Conservation (phyloP, 495 filamentous ascomycete genomes). For the Hyaloscypha bicolor region DNA sequence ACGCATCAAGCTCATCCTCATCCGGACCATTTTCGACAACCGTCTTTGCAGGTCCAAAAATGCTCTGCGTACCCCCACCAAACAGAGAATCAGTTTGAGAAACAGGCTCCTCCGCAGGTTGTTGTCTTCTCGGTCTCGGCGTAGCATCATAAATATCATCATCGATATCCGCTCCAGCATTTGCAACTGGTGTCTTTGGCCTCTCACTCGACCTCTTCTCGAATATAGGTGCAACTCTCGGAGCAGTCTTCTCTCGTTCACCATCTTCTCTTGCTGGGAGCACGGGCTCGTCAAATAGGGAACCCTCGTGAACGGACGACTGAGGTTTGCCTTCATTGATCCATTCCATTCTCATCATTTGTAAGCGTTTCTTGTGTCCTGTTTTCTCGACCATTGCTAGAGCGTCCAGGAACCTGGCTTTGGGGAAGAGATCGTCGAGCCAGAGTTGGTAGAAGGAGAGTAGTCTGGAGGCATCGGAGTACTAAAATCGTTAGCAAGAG, state of each 20-base stretch:
- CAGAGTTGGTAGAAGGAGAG: slow-evolving; percentile 93
- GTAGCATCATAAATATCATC: slow-evolving; percentile 36
- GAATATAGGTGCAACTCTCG: slow-evolving; percentile 51
- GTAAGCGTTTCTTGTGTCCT: slow-evolving; percentile 81
- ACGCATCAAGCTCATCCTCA: slow-evolving; percentile 53
- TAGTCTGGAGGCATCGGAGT: slow-evolving; percentile 78
- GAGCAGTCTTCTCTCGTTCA: slow-evolving; percentile 37
- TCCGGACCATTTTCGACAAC: slow-evolving; percentile 36
- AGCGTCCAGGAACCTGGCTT: slow-evolving; percentile 90
- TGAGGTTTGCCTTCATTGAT: slow-evolving; percentile 74
- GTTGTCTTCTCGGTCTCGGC: slow-evolving; percentile 18
- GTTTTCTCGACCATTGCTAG: slow-evolving; percentile 91
- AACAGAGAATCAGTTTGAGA: slow-evolving; percentile 28
- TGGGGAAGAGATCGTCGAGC: slow-evolving; percentile 95
- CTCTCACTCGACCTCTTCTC: slow-evolving; percentile 34
- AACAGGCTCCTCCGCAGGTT: not conserved
- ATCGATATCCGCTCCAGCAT: slow-evolving; percentile 20
- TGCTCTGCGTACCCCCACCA: slow-evolving; percentile 18
- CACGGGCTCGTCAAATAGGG: slow-evolving; percentile 36
- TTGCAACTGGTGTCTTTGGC: slow-evolving; percentile 24
- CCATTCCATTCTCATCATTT: slow-evolving; percentile 78
- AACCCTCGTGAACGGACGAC: slow-evolving; percentile 52
- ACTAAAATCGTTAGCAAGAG: slow-evolving; percentile 68
- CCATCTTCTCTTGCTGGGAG: slow-evolving; percentile 30
- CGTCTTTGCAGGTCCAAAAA: slow-evolving; percentile 26